A percentile compares a stretch with the other conserved stretches of the same genome.
Evolutionary conservation across 495 filamentous ascomycete genomes (phyloP).

Genomic region (Neurospora africana): DNA sequence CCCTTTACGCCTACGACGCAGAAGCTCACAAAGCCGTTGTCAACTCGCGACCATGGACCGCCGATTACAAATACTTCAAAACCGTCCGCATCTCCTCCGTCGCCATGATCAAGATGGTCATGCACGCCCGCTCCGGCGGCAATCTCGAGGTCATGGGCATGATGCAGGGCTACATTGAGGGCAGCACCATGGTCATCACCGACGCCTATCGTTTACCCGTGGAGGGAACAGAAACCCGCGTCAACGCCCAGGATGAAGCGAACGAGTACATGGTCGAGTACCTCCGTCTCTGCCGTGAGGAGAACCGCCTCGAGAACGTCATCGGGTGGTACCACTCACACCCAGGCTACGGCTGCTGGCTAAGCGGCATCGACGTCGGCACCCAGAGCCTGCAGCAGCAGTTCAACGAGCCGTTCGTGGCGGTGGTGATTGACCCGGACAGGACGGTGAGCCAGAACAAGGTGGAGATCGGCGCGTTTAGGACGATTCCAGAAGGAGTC

Average conservation of each 20-base stretch:
- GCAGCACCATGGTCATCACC: constrained; percentile 80
- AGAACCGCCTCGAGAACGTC: constrained; percentile 73
- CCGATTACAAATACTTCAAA: constrained; percentile 85
- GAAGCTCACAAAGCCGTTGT: constrained; percentile 50
- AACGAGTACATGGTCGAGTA: constrained; percentile 95
- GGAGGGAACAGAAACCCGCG: constrained; percentile 93
- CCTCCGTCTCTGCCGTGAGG: constrained; percentile 62
- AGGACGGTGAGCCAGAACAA: constrained; percentile 89
- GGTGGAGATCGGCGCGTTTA: constrained; percentile 95
- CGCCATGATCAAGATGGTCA: constrained; percentile 97
- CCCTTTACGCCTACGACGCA: constrained; percentile 74
- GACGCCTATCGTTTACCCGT: constrained; percentile 92
- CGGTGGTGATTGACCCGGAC: constrained; percentile 95
- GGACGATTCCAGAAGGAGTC: constrained; percentile 76
- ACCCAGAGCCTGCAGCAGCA: constrained; percentile 79
- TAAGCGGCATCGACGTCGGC: constrained; percentile 87
- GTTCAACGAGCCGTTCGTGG: constrained; percentile 81
- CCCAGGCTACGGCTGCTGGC: constrained; percentile 97
- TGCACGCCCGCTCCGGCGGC: constrained; percentile 92
- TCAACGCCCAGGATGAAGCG: constrained; percentile 89
- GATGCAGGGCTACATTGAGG: constrained; percentile 90
- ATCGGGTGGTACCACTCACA: constrained; percentile 99
- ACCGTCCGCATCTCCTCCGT: constrained; percentile 85
- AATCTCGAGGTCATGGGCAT: constrained; percentile 93
- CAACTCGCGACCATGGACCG: constrained; percentile 62